Evolutionary conservation across 129 eudicot species (phyloP).

Genomic region (Artemisia tridentata): DNA sequence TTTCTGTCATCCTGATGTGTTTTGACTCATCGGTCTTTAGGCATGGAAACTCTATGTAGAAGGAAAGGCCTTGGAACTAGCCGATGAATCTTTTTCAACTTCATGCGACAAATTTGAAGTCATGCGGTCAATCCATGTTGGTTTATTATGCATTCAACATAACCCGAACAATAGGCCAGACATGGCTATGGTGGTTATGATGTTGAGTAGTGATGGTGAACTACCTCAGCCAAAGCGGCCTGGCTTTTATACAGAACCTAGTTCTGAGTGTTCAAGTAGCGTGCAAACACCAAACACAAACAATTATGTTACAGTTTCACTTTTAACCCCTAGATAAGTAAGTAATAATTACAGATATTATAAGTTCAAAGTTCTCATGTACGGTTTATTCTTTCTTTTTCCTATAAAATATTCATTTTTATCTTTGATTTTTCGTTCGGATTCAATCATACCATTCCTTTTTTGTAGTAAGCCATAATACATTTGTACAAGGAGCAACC

Average conservation of each 20-base stretch:
- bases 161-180: slow-evolving; percentile 25
- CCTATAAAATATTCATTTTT: too few species aligned
- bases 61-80: slow-evolving; percentile 20
- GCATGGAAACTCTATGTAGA: slow-evolving; percentile 29
- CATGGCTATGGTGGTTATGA: slow-evolving; percentile 23
- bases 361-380: too few species aligned
- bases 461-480: too few species aligned
- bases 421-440: too few species aligned
- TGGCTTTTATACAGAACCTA: slow-evolving; percentile 13
- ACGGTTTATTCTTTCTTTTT: too few species aligned
- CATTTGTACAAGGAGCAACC: too few species aligned
- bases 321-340: too few species aligned
- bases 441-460: too few species aligned
- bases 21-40: slow-evolving; percentile 1
- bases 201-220: slow-evolving; percentile 24
- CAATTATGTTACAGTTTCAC: too few species aligned
- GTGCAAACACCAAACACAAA: too few species aligned
- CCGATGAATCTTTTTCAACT: slow-evolving; percentile 1
- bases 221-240: slow-evolving; percentile 16
- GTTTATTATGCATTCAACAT: slow-evolving; percentile 28
- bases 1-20: background rate
- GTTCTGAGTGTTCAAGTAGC: background rate
- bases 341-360: too few species aligned
- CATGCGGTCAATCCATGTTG: slow-evolving; percentile 19
- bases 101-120: background rate